These are phyloP conservation scores for Cochlearia excelsa DNA, from an alignment of 345 rosid genomes.

Conservation along the genomic window DNA sequence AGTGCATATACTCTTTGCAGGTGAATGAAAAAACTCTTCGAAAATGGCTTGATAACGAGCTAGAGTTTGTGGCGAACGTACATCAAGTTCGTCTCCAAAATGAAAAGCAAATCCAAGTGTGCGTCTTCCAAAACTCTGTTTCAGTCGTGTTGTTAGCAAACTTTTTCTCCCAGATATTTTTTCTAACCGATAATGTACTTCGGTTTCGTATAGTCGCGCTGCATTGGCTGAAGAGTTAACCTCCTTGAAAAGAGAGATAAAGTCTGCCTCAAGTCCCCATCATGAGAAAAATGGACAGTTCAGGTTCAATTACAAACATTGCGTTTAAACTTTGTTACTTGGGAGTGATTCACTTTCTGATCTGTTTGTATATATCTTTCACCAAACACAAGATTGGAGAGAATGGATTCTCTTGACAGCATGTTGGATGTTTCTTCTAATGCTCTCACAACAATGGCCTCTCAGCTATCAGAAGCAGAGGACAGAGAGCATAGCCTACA, in stretches of 20 bases:
- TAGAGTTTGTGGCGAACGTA: conserved; percentile 70
- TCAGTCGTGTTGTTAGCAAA: conserved; percentile 10
- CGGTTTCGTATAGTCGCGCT: conserved; percentile 46
- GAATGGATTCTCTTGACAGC: conserved; percentile 63
- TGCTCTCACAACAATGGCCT: conserved; percentile 67
- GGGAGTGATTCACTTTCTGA: conserved; percentile 27
- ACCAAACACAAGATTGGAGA: conserved; percentile 60
- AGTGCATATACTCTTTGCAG: conserved; percentile 33
- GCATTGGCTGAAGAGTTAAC: conserved; percentile 65
- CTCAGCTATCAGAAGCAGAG: conserved; percentile 84
- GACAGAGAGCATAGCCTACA: conserved; percentile 59
- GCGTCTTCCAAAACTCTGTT: conserved; percentile 35
- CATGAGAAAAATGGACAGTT: conserved; percentile 52
- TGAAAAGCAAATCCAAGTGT: conserved; percentile 79
- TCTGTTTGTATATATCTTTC: conserved; percentile 40
- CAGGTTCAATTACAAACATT: conserved; percentile 38
- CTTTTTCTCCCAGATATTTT: conserved; percentile 1
- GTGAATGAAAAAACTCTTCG: conserved; percentile 55
- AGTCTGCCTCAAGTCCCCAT: conserved; percentile 52
- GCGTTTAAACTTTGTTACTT: conserved; percentile 1
- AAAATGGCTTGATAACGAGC: conserved; percentile 75
- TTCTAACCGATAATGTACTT: not conserved
- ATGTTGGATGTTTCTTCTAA: conserved; percentile 71
- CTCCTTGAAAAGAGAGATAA: conserved; percentile 52
- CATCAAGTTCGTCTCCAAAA: conserved; percentile 68